Evolutionary conservation across 1,139 yeast genomes (phyloP), one percentile per base, ranked within the genome.

Genomic region (Arxiozyma slooffiae): DNA sequence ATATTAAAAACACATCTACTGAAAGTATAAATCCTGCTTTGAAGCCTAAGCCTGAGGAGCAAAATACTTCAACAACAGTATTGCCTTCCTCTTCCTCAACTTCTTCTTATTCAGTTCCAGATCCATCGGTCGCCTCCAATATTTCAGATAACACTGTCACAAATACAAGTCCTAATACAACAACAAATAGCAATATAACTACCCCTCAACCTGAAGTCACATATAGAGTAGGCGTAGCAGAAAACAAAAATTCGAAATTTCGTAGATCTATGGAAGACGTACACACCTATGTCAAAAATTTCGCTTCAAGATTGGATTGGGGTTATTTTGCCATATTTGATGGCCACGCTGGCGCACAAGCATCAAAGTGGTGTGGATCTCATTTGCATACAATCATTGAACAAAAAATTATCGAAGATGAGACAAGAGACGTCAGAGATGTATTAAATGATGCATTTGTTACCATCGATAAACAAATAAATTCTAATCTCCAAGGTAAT

Each of bases 311-410:
- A 50, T 76, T 83, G 21, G 97, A 90, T 66, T 86, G 96, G 84
- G 98, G 97, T 3, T 92, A 87, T 66, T 90, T 92, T 75, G 98
- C 95, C 17, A 78, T 92, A 4, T 92, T 89, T 68, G 99, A 92
- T 68, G 99, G 99, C 16, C 99, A 92, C 69, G 98, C 97, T 2
- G 99, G 99, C 18, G 80, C 82, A 54, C 88, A 82, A 57, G 84
- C 95, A 9, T 96, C 98, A 1, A 81, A 94, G 59, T 92, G 96
- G 95, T 89, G 97, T 70, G 95, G 97, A 0, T 83, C 88, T 55
- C 80, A 86, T 60, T 70, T 92, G 54, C 97, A 92, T 66, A 59
- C 70, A 16, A 60, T 69, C 20, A 55, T 70, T 23, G 73, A 70
- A 52, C 60, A 64, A 48, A 58, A 61, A 50, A 53, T 70, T 22